Conservation (phyloP, 129 eudicot genomes). For the Daucus carota region DH1_v3.0 NC_030383.2:50177501-50178000, state of each 20-base stretch:
- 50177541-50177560: background rate
- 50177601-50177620: conserved; percentile 64
- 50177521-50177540: background rate
- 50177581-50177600: conserved; percentile 74
- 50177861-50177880: no score
- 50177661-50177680: conserved; percentile 82
- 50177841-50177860: no score
- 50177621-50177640: conserved; percentile 84
- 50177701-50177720: background rate
- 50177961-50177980: conserved; percentile 61
- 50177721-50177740: no score
- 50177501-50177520: background rate
- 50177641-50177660: conserved; percentile 63
- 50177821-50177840: no score
- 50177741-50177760: no score
- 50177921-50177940: conserved; percentile 44
- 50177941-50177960: conserved; percentile 74
- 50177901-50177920: no score
- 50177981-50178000: conserved; percentile 63
- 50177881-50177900: no score
- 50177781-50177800: no score
- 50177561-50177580: background rate
- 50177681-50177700: conserved; percentile 73
- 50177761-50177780: conserved; percentile 10
- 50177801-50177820: no score